Conservation (phyloP, 2,329 filamentous ascomycete genomes). For the Cordyceps javanica region DNA sequence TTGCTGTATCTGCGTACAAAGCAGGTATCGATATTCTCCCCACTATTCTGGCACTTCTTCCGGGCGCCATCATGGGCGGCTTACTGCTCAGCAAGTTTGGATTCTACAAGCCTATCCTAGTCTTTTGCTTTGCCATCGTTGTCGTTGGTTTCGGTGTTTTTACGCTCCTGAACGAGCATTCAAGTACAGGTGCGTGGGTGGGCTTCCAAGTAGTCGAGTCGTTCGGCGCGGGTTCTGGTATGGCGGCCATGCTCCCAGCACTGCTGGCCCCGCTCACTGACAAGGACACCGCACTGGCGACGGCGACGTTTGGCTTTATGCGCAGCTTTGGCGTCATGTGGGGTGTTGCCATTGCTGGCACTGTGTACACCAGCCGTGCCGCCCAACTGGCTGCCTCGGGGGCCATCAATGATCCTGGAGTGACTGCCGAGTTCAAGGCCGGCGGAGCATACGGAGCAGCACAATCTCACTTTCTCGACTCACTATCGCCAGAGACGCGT, state of each 20-base stretch:
- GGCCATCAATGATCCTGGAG: slow-evolving; percentile 11
- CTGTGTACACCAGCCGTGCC: slow-evolving; percentile 29
- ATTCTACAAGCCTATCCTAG: slow-evolving; percentile 26
- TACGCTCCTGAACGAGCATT: slow-evolving; percentile 30
- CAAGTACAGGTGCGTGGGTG: slow-evolving; percentile 33
- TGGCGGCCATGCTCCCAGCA: slow-evolving; percentile 36
- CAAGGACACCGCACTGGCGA: slow-evolving; percentile 30
- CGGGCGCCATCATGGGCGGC: slow-evolving; percentile 21
- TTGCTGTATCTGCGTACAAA: slow-evolving; percentile 24
- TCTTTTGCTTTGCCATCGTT: slow-evolving; percentile 28
- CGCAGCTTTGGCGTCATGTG: slow-evolving; percentile 42
- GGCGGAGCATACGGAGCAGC: slow-evolving; percentile 9
- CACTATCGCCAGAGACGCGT: slow-evolving; percentile 3
- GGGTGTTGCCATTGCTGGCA: slow-evolving; percentile 37
- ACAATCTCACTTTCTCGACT: not conserved
- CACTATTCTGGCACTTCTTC: slow-evolving; percentile 22
- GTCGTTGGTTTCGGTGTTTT: slow-evolving; percentile 36
- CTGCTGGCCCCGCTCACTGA: slow-evolving; percentile 34
- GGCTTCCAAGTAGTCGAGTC: slow-evolving; percentile 35
- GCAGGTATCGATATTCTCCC: slow-evolving; percentile 29
- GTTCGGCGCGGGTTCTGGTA: slow-evolving; percentile 35
- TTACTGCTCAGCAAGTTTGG: slow-evolving; percentile 26
- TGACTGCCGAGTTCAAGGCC: slow-evolving; percentile 17
- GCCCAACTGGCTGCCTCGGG: slow-evolving; percentile 14
- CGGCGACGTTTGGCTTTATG: slow-evolving; percentile 38